Evolutionary conservation across 306 rosid species (phyloP).

Genomic region (Casuarina cunninghamiana): DNA sequence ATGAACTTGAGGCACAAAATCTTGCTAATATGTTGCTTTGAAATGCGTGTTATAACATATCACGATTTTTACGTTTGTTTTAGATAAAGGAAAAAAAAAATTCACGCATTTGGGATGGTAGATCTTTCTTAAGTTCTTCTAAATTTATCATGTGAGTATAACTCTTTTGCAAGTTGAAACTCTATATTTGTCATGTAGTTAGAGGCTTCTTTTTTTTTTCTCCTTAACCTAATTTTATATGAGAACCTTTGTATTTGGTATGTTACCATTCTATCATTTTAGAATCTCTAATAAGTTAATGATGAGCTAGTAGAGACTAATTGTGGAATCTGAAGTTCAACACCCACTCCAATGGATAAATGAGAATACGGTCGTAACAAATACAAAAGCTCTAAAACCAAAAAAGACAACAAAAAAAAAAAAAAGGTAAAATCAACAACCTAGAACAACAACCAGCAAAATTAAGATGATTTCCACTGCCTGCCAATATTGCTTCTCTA

Average conservation of each 20-base stretch:
- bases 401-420: constrained; percentile 25
- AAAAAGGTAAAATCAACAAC: constrained; percentile 34
- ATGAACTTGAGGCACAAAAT: background rate
- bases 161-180: background rate
- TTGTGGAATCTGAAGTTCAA: no score
- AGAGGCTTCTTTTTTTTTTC: background rate
- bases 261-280: background rate
- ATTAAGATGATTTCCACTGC: constrained; percentile 36
- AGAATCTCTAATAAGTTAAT: no score
- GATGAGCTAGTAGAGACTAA: no score
- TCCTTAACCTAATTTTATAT: background rate
- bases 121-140: background rate
- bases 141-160: background rate
- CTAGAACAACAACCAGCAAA: constrained; percentile 36
- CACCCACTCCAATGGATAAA: constrained; percentile 8
- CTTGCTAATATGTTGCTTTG: background rate
- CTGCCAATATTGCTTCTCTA: constrained; percentile 46
- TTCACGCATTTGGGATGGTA: background rate
- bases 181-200: background rate
- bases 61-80: background rate
- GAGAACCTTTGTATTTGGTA: background rate
- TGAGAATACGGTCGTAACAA: constrained; percentile 13
- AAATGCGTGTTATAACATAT: background rate
- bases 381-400: constrained; percentile 24
- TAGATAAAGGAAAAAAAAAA: no score